Conservation (phyloP, 345 rosid species). For the Linum tenue region DNA sequence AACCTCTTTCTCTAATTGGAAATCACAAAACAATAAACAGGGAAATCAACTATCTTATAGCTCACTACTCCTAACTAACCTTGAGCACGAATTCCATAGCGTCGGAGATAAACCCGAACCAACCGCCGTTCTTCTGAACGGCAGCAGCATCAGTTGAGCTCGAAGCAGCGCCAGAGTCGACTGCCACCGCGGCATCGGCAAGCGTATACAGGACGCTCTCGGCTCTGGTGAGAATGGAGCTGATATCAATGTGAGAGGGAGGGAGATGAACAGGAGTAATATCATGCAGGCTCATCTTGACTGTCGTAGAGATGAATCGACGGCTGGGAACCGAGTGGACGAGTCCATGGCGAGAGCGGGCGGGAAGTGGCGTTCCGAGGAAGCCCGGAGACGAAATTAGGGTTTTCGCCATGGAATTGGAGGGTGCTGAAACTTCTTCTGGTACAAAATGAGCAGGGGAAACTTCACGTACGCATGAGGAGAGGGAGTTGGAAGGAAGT, state of each 20-base stretch:
- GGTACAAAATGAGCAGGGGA: no score
- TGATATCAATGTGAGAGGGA: conserved; percentile 27
- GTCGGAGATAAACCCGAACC: conserved; percentile 90
- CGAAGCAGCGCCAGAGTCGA: conserved; percentile 40
- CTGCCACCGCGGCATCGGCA: conserved; percentile 73
- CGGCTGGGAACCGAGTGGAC: conserved; percentile 38
- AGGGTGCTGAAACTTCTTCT: background rate
- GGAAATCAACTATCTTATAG: background rate
- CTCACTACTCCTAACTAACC: conserved; percentile 24
- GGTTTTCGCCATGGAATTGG: conserved; percentile 61
- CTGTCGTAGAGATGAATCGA: conserved; percentile 42
- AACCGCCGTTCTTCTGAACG: conserved; percentile 67
- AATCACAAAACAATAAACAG: background rate
- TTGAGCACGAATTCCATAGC: conserved; percentile 83
- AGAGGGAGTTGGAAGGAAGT: background rate
- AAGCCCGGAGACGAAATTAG: conserved; percentile 72
- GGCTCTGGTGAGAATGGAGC: conserved; percentile 36
- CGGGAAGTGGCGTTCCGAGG: conserved; percentile 46
- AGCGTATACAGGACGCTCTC: conserved; percentile 74
- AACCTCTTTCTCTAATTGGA: background rate
- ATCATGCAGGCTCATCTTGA: conserved; percentile 60
- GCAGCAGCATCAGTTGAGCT: conserved; percentile 34
- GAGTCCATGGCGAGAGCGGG: conserved; percentile 37
- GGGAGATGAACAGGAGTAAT: conserved; percentile 54
- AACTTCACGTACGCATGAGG: conserved; percentile 18